phyloP scores from a whole-genome alignment of 352 stramenopile genomes.

The Aphanomyces invadans region DNA sequence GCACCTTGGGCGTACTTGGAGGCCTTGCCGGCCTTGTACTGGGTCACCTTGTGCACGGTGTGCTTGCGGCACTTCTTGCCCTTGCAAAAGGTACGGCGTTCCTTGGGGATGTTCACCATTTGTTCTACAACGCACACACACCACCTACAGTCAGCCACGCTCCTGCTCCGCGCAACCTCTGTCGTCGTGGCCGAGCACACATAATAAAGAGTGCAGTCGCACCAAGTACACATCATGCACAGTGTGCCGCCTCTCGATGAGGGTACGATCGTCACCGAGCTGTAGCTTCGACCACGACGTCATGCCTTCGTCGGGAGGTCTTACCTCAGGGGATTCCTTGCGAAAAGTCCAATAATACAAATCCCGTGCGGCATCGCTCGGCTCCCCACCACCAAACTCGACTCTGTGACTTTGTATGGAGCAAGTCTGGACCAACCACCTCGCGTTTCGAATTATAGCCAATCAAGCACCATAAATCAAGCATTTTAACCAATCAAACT shows the following conservation, averaged over 20 bases:
- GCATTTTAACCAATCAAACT: conserved; percentile 23
- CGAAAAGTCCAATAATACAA: conserved; percentile 27
- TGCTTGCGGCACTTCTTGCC: conserved; percentile 99
- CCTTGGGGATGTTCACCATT: conserved; percentile 99
- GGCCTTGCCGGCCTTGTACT: conserved; percentile 99
- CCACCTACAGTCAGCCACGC: conserved; percentile 15
- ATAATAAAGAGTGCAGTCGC: too few species aligned
- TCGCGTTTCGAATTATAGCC: conserved; percentile 2
- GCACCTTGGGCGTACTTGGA: conserved; percentile 98
- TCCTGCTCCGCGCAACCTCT: too few species aligned
- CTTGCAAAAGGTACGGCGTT: conserved; percentile 99
- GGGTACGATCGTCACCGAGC: too few species aligned
- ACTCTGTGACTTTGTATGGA: conserved; percentile 13
- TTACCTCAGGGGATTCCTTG: conserved; percentile 21
- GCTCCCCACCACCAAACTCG: conserved; percentile 22
- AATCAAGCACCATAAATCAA: conserved; percentile 2
- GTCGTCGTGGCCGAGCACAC: too few species aligned
- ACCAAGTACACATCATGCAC: too few species aligned
- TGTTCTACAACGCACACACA: conserved; percentile 50
- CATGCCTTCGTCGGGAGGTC: too few species aligned
- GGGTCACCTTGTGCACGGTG: conserved; percentile 98
- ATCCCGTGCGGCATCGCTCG: background rate
- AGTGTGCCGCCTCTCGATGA: too few species aligned
- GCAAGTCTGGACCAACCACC: conserved; percentile 20
- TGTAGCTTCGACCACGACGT: too few species aligned